phyloP scores from a whole-genome alignment of 2,329 filamentous ascomycete genomes.

The Phialophora expanda region DNA sequence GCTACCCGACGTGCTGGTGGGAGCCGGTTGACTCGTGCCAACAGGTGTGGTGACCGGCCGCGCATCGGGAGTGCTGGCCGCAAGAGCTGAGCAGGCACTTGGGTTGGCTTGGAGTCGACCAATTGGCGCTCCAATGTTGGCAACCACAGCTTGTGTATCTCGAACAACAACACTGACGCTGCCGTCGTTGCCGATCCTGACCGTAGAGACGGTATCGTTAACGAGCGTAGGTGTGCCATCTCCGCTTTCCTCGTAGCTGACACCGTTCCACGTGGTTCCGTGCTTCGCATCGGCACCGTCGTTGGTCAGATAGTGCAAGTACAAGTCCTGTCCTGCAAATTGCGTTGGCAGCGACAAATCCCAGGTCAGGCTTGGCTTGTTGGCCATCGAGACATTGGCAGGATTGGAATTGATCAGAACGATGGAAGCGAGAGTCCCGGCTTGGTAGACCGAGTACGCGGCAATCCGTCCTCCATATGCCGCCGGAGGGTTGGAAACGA shows the following conservation, averaged over 20 bases:
- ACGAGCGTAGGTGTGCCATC: conserved; percentile 50
- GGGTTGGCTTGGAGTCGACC: conserved; percentile 29
- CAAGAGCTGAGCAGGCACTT: conserved; percentile 34
- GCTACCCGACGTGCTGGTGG: conserved; percentile 25
- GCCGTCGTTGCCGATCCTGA: conserved; percentile 45
- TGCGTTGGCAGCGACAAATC: conserved; percentile 48
- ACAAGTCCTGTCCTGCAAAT: conserved; percentile 51
- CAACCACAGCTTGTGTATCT: conserved; percentile 56
- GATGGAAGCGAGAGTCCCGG: conserved; percentile 50
- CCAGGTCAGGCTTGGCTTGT: conserved; percentile 51
- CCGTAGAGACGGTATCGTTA: conserved; percentile 43
- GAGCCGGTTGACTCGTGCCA: conserved; percentile 19
- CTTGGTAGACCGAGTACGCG: conserved; percentile 54
- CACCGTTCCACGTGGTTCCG: conserved; percentile 55
- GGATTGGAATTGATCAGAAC: conserved; percentile 55
- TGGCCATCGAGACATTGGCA: conserved; percentile 48
- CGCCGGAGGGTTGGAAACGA: conserved; percentile 42
- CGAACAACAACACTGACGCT: conserved; percentile 46
- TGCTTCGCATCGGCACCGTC: conserved; percentile 52
- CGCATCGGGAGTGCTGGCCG: conserved; percentile 31
- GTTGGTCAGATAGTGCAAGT: conserved; percentile 55
- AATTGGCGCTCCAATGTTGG: conserved; percentile 48
- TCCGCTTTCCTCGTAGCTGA: conserved; percentile 52
- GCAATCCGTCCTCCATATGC: conserved; percentile 51
- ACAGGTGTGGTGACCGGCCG: conserved; percentile 24